Base-by-base conservation (phyloP, 306 rosid species). In the Rosa rugosa region DNA sequence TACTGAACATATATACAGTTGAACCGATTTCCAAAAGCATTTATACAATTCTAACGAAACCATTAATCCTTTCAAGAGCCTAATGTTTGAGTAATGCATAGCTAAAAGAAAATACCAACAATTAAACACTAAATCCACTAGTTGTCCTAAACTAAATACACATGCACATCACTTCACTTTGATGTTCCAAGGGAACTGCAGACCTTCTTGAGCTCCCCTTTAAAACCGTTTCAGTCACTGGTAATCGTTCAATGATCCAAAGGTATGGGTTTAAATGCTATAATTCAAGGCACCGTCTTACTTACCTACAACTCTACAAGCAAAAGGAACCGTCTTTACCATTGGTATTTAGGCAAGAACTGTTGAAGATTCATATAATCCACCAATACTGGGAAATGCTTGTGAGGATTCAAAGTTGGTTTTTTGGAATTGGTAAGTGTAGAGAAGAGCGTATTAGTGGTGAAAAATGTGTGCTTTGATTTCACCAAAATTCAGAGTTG, bases 131-230 rank as follows among this genome's bases (percentile, higher is more conserved):
- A 73, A 54, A n/a, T 72, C n/a, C 66, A 73, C 41, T 13, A 42
- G 40, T 23, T 23, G 41, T 14, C 45, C 51, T 40, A 38, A 73
- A 13, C n/a, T 73, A 42, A 41, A 18, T 23, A 7, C 34, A 45
- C n/a, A 45, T 17, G 65, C 65, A 72, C 31, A 22, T 73, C 68
- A 75, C 57, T 74, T 75, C 23, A 73, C 17, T 73, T 51, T 36
- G 10, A 53, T 18, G 64, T 18, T 31, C 22, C 47, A 31, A 8
- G 8, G 42, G 27, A 71, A 71, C 9, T 46, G 0, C 16, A 46
- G n/a, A 25, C 1, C 22, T 23, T 73, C 49, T 36, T 53, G n/a
- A 54, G 66, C 77, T 73, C 25, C 77, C 77, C 36, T 12, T 11
- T 6, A 8, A 54, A 73, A 73, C 44, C 62, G 34, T 72, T 72